Conservation (phyloP, 1,139 yeast genomes). For the Arxiozyma telluris region DNA sequence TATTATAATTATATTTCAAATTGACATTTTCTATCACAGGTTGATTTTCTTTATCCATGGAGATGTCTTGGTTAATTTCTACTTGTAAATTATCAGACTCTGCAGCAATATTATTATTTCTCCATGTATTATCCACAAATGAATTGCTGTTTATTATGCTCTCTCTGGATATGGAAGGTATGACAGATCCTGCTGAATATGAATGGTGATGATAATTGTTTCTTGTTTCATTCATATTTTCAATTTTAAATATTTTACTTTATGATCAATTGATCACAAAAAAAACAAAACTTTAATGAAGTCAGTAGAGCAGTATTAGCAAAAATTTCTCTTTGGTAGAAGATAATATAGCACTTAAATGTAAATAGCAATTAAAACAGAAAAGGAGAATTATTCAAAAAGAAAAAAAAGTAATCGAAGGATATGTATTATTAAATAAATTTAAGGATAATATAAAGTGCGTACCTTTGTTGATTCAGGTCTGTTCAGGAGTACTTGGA, state of each 20-base stretch:
- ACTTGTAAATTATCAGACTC: neutral
- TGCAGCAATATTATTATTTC: neutral
- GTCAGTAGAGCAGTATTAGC: neutral
- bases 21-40: constrained; percentile 1
- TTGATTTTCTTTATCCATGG: constrained; percentile 9
- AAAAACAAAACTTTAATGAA: neutral
- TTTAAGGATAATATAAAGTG: neutral
- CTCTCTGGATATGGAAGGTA: neutral
- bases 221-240: neutral
- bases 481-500: no score
- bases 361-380: neutral
- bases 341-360: neutral
- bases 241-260: no score
- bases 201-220: neutral
- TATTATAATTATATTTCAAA: neutral
- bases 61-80: neutral
- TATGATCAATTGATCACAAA: neutral
- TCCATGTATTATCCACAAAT: neutral
- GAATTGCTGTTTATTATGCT: neutral
- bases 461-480: neutral
- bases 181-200: neutral
- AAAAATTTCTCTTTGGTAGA: neutral
- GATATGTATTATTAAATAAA: no score
- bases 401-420: no score
- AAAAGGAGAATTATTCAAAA: no score